Evolutionary conservation across 768 basidiomycete genomes (phyloP).

Genomic region (Pleurotus citrinopileatus): DNA sequence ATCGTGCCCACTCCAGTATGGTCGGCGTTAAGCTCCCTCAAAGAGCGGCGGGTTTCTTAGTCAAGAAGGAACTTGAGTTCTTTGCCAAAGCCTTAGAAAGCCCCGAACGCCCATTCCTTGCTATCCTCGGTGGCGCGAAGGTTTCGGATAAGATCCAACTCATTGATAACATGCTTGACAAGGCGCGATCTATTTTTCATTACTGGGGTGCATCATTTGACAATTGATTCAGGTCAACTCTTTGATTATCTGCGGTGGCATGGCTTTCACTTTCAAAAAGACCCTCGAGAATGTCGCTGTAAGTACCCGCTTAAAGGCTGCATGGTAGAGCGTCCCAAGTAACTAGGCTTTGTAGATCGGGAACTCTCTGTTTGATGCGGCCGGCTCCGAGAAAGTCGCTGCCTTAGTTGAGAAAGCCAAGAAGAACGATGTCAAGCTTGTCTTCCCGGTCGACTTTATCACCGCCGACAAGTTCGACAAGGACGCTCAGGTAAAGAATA

Average conservation of each 20-base stretch:
- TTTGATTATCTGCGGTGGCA: slow-evolving; percentile 95
- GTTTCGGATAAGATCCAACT: slow-evolving; percentile 99
- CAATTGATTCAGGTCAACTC: slow-evolving; percentile 72
- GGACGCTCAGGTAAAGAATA: slow-evolving; percentile 64
- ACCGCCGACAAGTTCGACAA: slow-evolving; percentile 96
- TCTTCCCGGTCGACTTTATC: slow-evolving; percentile 94
- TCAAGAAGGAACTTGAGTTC: slow-evolving; percentile 98
- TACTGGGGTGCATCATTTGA: neutral
- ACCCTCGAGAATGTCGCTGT: slow-evolving; percentile 77
- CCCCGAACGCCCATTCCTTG: slow-evolving; percentile 94
- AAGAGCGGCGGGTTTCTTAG: slow-evolving; percentile 91
- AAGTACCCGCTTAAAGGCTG: slow-evolving; percentile 1
- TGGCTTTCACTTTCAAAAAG: slow-evolving; percentile 99
- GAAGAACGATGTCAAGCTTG: slow-evolving; percentile 86
- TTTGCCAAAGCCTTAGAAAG: slow-evolving; percentile 97
- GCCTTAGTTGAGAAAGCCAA: slow-evolving; percentile 89
- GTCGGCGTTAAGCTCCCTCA: slow-evolving; percentile 92
- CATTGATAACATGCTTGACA: slow-evolving; percentile 98
- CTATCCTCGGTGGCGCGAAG: slow-evolving; percentile 97
- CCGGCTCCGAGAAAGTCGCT: slow-evolving; percentile 84
- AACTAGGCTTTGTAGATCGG: slow-evolving; percentile 64
- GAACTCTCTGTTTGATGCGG: slow-evolving; percentile 87
- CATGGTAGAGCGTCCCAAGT: slow-evolving; percentile 4
- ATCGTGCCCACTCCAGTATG: slow-evolving; percentile 98
- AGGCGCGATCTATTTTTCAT: slow-evolving; percentile 44